Percentiles rank a stretch among this genome's conserved stretches.
Evolutionary conservation across 352 stramenopile species (phyloP).

Genomic region (Pythium utonaiense): DNA sequence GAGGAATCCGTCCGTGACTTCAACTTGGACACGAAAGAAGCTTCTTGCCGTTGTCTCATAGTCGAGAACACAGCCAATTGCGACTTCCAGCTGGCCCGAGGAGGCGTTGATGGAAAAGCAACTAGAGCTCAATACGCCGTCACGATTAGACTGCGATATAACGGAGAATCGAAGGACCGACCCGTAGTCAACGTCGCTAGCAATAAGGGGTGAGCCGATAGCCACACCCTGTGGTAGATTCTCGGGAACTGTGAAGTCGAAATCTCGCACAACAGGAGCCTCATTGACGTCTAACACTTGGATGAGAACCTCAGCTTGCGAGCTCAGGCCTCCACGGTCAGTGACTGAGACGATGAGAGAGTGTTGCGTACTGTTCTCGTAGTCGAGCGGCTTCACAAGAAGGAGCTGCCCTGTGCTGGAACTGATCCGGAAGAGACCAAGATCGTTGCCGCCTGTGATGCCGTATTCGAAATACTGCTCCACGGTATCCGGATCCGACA

Average conservation of each 20-base stretch:
- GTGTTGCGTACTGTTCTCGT: slow-evolving; percentile 6
- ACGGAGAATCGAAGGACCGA: slow-evolving; percentile 13
- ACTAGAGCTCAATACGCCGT: not conserved
- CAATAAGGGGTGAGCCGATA: slow-evolving; percentile 19
- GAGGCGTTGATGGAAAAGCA: slow-evolving; percentile 26
- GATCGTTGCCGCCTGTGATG: slow-evolving; percentile 19
- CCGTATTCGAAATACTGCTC: slow-evolving; percentile 17
- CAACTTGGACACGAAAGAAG: slow-evolving; percentile 20
- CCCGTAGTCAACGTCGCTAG: slow-evolving; percentile 20
- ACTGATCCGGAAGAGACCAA: slow-evolving; percentile 11
- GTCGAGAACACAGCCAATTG: slow-evolving; percentile 19
- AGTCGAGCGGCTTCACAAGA: slow-evolving; percentile 12
- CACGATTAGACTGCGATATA: not conserved
- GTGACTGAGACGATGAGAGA: slow-evolving; percentile 28
- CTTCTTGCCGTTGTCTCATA: slow-evolving; percentile 14
- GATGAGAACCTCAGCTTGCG: slow-evolving; percentile 15
- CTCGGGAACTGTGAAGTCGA: slow-evolving; percentile 21
- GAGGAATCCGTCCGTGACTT: slow-evolving; percentile 20
- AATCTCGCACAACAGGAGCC: slow-evolving; percentile 14
- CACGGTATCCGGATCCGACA: slow-evolving; percentile 19
- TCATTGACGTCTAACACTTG: slow-evolving; percentile 27
- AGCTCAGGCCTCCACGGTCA: slow-evolving; percentile 25
- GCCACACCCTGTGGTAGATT: slow-evolving; percentile 11
- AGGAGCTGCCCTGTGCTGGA: slow-evolving; percentile 11
- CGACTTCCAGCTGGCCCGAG: slow-evolving; percentile 18